Conservation (phyloP, 2,329 filamentous ascomycete genomes). For the Penicillium sp. region DNA sequence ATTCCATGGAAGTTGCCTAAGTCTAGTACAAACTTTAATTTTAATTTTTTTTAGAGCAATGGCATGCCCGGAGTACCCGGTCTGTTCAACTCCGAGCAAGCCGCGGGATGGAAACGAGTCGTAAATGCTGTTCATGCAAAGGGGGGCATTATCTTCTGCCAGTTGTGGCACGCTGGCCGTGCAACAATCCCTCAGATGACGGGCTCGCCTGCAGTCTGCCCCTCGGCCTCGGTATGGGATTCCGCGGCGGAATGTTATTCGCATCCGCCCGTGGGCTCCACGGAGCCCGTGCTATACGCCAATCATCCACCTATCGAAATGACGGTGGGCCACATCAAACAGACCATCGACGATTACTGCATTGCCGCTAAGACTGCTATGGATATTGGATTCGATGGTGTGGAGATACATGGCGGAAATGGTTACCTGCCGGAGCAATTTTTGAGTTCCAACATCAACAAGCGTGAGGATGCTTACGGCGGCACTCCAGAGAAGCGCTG, state of each 20-base stretch:
- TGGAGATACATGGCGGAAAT: conserved; percentile 52
- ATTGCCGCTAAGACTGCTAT: conserved; percentile 51
- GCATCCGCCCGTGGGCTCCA: conserved; percentile 39
- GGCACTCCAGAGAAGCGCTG: conserved; percentile 53
- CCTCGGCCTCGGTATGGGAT: conserved; percentile 48
- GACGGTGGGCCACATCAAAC: conserved; percentile 47
- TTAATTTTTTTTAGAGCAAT: conserved; percentile 32
- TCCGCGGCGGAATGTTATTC: conserved; percentile 44
- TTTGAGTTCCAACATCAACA: conserved; percentile 50
- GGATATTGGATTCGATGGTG: conserved; percentile 54
- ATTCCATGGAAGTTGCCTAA: not conserved
- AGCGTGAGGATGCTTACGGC: conserved; percentile 51
- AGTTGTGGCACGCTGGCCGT: conserved; percentile 49
- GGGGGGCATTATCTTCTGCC: conserved; percentile 48
- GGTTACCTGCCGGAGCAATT: conserved; percentile 56
- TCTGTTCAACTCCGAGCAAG: conserved; percentile 41
- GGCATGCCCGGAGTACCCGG: conserved; percentile 40
- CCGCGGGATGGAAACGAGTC: conserved; percentile 51
- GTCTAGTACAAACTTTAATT: conserved; percentile 20
- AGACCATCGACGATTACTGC: conserved; percentile 47
- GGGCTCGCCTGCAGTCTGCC: conserved; percentile 37
- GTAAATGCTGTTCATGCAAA: conserved; percentile 53
- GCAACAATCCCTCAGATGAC: conserved; percentile 44
- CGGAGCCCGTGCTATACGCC: conserved; percentile 38
- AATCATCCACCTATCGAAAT: conserved; percentile 47